These are phyloP conservation scores for Vanrija pseudolonga DNA, from an alignment of 1,284 basidiomycete genomes.

Conservation along the genomic window DNA sequence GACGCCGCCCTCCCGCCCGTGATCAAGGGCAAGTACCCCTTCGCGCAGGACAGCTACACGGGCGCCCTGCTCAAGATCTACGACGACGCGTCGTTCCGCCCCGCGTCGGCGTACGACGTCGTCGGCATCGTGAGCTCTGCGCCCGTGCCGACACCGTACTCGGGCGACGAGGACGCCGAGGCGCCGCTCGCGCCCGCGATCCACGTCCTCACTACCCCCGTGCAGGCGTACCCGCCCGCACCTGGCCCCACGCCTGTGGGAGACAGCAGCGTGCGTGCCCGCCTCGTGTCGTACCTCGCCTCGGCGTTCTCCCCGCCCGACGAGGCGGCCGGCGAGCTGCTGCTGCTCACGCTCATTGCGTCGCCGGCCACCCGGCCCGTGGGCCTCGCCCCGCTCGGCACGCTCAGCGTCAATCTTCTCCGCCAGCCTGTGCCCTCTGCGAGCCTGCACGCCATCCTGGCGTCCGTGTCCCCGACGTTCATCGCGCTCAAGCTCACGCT, in stretches of 20 bases:
- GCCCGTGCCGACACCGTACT: conserved; percentile 31
- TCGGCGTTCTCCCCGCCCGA: conserved; percentile 33
- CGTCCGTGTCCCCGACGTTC: conserved; percentile 25
- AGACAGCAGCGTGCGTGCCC: conserved; percentile 14
- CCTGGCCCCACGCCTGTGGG: background rate
- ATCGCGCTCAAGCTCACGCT: conserved; percentile 36
- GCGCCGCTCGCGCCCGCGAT: conserved; percentile 33
- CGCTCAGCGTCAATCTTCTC: conserved; percentile 39
- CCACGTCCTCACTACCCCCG: conserved; percentile 33
- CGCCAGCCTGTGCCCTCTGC: conserved; percentile 8
- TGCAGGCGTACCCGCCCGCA: conserved; percentile 1
- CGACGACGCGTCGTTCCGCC: conserved; percentile 39
- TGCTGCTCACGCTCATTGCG: conserved; percentile 39
- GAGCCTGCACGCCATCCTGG: conserved; percentile 14
- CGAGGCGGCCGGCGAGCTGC: conserved; percentile 33
- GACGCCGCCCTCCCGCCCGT: conserved; percentile 10
- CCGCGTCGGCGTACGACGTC: conserved; percentile 38
- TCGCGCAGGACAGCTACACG: conserved; percentile 24
- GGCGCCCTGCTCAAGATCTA: conserved; percentile 49
- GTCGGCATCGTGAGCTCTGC: conserved; percentile 40
- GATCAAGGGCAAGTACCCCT: conserved; percentile 36
- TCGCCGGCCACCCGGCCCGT: conserved; percentile 31
- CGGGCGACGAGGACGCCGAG: conserved; percentile 25
- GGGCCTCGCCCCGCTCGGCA: conserved; percentile 35
- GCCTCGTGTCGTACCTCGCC: conserved; percentile 35